Evolutionary conservation across 345 rosid species (phyloP).

Genomic region (Moringa oleifera): DNA sequence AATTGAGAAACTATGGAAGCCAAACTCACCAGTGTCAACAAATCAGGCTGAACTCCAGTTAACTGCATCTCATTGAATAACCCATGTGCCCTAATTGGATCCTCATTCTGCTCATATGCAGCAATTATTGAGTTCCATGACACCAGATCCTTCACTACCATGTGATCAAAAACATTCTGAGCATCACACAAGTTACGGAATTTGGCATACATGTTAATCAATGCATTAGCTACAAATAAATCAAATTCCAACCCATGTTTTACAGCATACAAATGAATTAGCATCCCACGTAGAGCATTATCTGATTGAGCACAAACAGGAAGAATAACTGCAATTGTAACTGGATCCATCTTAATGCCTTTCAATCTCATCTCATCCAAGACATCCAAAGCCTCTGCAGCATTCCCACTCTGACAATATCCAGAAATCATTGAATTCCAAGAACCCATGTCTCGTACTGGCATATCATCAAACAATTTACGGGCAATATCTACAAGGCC

Average conservation of each 20-base stretch:
- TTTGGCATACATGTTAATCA: constrained; percentile 43
- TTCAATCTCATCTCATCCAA: constrained; percentile 34
- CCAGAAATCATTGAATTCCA: constrained; percentile 76
- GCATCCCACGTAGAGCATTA: constrained; percentile 32
- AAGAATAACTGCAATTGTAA: constrained; percentile 47
- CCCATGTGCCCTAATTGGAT: constrained; percentile 30
- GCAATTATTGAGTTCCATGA: constrained; percentile 63
- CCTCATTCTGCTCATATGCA: constrained; percentile 48
- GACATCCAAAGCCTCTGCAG: constrained; percentile 36
- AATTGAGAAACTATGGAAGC: constrained; percentile 41
- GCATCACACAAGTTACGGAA: constrained; percentile 17
- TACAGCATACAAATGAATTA: constrained; percentile 38
- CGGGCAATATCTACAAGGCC: constrained; percentile 27
- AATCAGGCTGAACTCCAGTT: constrained; percentile 35
- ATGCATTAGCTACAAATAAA: constrained; percentile 43
- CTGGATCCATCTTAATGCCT: constrained; percentile 42
- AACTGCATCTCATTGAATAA: constrained; percentile 34
- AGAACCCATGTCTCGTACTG: constrained; percentile 36
- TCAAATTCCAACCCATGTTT: constrained; percentile 42
- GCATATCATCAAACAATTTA: constrained; percentile 40
- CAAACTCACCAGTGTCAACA: constrained; percentile 45
- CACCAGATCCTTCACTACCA: constrained; percentile 36
- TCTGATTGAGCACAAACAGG: constrained; percentile 43
- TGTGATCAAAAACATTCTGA: constrained; percentile 33
- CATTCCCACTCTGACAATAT: constrained; percentile 47